These are phyloP conservation scores for Saccharomycopsis babjevae DNA, from an alignment of 805 yeast species.

Conservation along the genomic window DNA sequence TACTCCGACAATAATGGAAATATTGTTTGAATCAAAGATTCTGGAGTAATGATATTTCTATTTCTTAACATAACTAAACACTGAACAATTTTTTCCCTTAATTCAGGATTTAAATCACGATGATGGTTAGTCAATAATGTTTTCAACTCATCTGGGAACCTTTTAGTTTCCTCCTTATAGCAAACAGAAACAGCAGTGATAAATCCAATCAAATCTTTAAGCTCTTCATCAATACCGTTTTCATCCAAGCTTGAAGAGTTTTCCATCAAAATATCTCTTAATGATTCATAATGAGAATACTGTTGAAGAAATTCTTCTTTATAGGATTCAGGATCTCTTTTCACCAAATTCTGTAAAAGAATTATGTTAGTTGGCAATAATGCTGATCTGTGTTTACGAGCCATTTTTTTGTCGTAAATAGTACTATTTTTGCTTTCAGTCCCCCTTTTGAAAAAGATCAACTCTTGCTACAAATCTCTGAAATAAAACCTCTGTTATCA, in stretches of 20 bases:
- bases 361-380: constrained; percentile 88
- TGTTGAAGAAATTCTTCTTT: constrained; percentile 90
- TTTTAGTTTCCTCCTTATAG: constrained; percentile 79
- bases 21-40: constrained; percentile 69
- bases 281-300: constrained; percentile 82
- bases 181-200: constrained; percentile 86
- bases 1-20: constrained; percentile 79
- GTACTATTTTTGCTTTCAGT: not conserved
- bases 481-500: no score
- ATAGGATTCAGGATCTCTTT: constrained; percentile 90
- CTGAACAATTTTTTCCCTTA: constrained; percentile 85
- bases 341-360: constrained; percentile 80
- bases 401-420: constrained; percentile 40
- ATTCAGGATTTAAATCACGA: constrained; percentile 68
- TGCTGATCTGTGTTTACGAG: constrained; percentile 82
- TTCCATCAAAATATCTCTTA: constrained; percentile 74
- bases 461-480: no score
- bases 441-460: no score
- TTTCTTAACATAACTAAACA: constrained; percentile 85
- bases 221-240: constrained; percentile 32
- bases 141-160: constrained; percentile 74
- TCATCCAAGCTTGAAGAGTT: constrained; percentile 47
- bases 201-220: constrained; percentile 79
- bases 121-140: constrained; percentile 64
- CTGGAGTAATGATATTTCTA: constrained; percentile 70